Evolutionary conservation across 1,139 yeast species (phyloP).

Genomic region (Magnusiomyces sp.): DNA sequence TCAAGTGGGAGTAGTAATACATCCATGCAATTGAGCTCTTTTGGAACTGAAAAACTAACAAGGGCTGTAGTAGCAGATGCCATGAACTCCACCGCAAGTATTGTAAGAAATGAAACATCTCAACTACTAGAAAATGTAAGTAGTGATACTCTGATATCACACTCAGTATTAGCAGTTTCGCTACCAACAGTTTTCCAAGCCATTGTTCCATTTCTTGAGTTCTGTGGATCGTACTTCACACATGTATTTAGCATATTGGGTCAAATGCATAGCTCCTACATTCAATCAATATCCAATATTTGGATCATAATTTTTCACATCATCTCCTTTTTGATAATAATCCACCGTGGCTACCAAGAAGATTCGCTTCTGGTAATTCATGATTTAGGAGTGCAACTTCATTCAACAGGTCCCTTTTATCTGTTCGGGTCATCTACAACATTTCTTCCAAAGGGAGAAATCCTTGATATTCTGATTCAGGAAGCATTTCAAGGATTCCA

Average conservation of each 20-base stretch:
- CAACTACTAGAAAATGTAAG: no score
- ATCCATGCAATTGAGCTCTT: no score
- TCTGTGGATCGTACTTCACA: neutral
- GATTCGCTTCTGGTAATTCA: slow-evolving; percentile 24
- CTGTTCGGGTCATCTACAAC: slow-evolving; percentile 17
- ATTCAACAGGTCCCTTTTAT: slow-evolving; percentile 19
- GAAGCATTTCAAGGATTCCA: slow-evolving; percentile 52
- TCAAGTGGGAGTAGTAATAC: no score
- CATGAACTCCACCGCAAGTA: no score
- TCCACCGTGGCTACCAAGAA: slow-evolving; percentile 8
- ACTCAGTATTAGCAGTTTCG: no score
- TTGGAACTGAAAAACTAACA: no score
- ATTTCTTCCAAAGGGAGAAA: slow-evolving; percentile 42
- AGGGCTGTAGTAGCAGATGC: no score
- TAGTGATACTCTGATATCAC: no score
- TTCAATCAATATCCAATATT: neutral
- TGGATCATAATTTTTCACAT: neutral
- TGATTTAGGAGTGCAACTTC: slow-evolving; percentile 28
- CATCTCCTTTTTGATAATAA: neutral
- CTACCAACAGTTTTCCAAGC: no score
- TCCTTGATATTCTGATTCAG: slow-evolving; percentile 50
- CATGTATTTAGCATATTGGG: neutral
- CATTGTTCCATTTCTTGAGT: neutral
- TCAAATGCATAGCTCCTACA: neutral
- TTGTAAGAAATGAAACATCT: no score